Conservation (phyloP, 768 basidiomycete species). For the Agaricus subrufescens region DNA sequence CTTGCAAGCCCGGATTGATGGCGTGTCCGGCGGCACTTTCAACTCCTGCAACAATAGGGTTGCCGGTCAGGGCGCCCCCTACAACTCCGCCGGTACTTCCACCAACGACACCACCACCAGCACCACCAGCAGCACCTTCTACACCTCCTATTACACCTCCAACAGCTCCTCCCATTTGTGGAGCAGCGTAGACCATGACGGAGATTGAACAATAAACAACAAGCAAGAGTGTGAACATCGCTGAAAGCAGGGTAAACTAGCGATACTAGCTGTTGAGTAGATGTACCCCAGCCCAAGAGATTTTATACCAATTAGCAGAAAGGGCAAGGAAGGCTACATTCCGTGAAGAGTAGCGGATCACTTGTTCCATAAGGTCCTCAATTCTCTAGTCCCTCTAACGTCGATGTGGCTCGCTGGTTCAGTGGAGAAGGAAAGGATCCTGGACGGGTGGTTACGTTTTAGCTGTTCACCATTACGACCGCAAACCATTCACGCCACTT, state of each 20-base stretch:
- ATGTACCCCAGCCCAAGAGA: not conserved
- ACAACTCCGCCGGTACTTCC: too few species aligned
- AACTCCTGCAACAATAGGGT: too few species aligned
- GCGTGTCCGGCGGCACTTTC: too few species aligned
- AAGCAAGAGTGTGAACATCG: not conserved
- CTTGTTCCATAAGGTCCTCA: not conserved
- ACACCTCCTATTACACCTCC: too few species aligned
- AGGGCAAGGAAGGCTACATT: not conserved
- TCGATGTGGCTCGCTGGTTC: not conserved
- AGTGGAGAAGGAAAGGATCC: not conserved
- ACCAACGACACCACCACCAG: too few species aligned
- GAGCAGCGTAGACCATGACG: not conserved
- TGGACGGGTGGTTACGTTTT: constrained; percentile 1
- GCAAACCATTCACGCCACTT: not conserved
- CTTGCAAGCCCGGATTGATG: too few species aligned
- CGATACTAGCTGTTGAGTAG: not conserved
- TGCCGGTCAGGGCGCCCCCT: too few species aligned
- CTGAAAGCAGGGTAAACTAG: not conserved
- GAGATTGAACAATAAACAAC: not conserved
- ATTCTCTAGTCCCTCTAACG: not conserved
- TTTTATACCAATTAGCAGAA: not conserved
- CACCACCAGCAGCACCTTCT: too few species aligned
- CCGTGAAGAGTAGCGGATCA: not conserved
- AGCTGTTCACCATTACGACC: not conserved
- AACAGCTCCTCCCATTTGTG: not conserved